Base-by-base conservation (phyloP, 495 filamentous ascomycete species). In the Astrothelium subdiscretum region DNA sequence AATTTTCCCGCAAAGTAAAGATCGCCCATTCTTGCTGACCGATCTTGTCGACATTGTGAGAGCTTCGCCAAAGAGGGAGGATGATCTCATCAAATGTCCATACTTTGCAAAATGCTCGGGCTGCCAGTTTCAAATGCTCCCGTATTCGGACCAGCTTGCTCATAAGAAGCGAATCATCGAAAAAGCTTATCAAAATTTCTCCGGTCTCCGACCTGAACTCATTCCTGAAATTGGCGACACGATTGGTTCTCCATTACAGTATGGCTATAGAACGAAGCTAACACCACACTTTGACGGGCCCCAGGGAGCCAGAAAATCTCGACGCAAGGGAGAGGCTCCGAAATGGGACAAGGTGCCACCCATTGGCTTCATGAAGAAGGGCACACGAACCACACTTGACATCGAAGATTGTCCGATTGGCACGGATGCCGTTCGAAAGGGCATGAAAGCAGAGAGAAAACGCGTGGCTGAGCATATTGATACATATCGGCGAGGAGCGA, bases 371-470 rank as follows among this genome's bases (percentile, higher is more conserved):
- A 90, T 87, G 72, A 78, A 79, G 59, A 97, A 97, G 72, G 86
- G 86, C 20, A 81, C 78, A 24, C 76, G 84, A 51, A 76, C 74
- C 51, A 88, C 89, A 18, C 73, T 98, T 58, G 94, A 98, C 72
- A 96, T 98, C 61, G 94, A 98, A 71, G 94, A 98, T 69, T 98
- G 94, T 68, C 94, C 94, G 4, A 91, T 98, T 66, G 94, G 88
- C 29, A 97, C 94, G 5, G 87, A 91, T 43, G 85, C 86, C 29
- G 84, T 98, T 26, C 80, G 88, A 35, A 76, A 78, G 59, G 94
- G 92, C 1, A 79, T 96, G 69, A 85, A 79, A 67, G 78, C 73
- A 1, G 91, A 95, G 76, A 79, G 94, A 29, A 79, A 80, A 65
- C 80, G 85, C 54, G 85, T 97, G 61, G 76, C 77, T 0, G 76